phyloP scores from a whole-genome alignment of 306 rosid species.

The Cicer cuneatum region DNA sequence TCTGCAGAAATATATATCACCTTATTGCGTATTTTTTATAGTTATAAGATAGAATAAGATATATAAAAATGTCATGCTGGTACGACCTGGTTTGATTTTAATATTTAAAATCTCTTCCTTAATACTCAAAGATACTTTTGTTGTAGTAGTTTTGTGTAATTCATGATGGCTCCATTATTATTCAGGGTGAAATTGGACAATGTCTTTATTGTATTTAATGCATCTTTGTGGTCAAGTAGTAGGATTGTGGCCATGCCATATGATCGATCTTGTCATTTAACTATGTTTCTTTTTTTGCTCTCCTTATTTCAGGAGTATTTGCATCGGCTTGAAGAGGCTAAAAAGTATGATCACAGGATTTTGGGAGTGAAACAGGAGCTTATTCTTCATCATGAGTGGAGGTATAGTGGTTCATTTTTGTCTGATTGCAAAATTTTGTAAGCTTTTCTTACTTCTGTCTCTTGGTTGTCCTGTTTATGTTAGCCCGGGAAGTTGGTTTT shows the following conservation, averaged over 20 bases:
- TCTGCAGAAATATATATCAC: neutral
- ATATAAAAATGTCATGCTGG: neutral
- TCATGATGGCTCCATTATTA: neutral
- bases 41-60: neutral
- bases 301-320: constrained; percentile 63
- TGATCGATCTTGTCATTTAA: constrained; percentile 39
- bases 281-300: neutral
- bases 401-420: constrained; percentile 53
- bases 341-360: constrained; percentile 89
- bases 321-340: constrained; percentile 80
- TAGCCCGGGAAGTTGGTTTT: constrained; percentile 99
- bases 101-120: neutral
- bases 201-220: neutral
- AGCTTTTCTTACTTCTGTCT: constrained; percentile 38
- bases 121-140: neutral
- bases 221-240: neutral
- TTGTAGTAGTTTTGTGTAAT: too few relatives aligned
- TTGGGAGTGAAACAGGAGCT: constrained; percentile 93
- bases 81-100: neutral
- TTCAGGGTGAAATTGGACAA: constrained; percentile 14
- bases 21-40: neutral
- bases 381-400: constrained; percentile 87
- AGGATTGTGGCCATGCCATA: constrained; percentile 31
- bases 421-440: constrained; percentile 34
- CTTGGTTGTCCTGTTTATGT: constrained; percentile 39